These are phyloP conservation scores for Backusella mclennaniae DNA, from an alignment of 192 early-diverging fungal genomes.

Conservation along the genomic window DNA sequence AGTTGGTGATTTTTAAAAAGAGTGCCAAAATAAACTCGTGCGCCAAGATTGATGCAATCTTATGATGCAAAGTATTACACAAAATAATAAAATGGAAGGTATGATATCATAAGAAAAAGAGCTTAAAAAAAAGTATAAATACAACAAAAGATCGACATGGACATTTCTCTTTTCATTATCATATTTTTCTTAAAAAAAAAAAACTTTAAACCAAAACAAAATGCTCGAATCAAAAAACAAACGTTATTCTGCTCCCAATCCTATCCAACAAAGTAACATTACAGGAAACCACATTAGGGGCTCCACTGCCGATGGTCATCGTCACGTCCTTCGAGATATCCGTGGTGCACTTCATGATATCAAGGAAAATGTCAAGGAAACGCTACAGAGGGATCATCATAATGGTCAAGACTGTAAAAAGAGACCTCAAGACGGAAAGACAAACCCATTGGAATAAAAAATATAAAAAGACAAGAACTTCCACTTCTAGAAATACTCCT, in stretches of 20 bases:
- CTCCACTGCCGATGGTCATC: background rate
- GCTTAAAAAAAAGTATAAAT: constrained; percentile 1
- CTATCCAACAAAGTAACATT: background rate
- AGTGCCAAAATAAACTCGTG: background rate
- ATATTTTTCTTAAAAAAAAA: background rate
- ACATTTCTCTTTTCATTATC: background rate
- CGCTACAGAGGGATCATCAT: background rate
- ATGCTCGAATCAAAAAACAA: background rate
- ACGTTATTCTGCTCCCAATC: background rate
- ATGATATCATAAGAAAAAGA: background rate
- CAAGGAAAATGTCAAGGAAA: constrained; percentile 4
- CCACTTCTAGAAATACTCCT: background rate
- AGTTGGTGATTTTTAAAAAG: background rate
- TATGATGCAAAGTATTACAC: background rate
- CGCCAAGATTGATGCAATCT: background rate
- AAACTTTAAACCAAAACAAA: background rate
- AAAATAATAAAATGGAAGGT: background rate
- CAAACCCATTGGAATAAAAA: background rate
- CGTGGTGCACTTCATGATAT: background rate
- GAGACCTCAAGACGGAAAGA: background rate
- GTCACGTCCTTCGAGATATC: background rate
- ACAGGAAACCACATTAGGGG: background rate
- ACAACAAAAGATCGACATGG: background rate
- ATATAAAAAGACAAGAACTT: background rate
- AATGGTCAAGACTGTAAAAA: background rate